Conservation (phyloP, 768 basidiomycete genomes). For the Pisolithus sp. region DNA sequence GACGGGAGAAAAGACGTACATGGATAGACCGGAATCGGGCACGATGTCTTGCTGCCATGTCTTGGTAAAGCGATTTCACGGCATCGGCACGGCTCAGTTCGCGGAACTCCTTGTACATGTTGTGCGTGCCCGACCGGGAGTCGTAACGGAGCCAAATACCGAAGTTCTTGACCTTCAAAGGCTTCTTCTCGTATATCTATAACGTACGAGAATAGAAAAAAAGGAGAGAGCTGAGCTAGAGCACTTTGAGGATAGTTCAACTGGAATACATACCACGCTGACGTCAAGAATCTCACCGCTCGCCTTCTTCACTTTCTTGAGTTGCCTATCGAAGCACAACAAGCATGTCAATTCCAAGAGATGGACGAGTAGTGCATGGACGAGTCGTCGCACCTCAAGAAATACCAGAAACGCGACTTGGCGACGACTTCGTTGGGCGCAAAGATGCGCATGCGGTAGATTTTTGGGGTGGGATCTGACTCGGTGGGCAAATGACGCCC, state of each 20-base stretch:
- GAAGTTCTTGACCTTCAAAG: constrained; percentile 98
- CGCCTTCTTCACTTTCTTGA: constrained; percentile 99
- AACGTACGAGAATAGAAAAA: constrained; percentile 32
- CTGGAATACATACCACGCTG: constrained; percentile 84
- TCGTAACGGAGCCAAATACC: constrained; percentile 87
- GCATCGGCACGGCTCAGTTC: constrained; percentile 92
- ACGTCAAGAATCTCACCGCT: constrained; percentile 98
- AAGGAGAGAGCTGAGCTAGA: constrained; percentile 59
- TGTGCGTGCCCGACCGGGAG: constrained; percentile 98
- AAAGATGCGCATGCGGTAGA: constrained; percentile 99
- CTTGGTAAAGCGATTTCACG: constrained; percentile 96
- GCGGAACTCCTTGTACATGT: constrained; percentile 99
- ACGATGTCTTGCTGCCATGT: constrained; percentile 99
- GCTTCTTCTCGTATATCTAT: constrained; percentile 97
- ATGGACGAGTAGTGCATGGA: neutral
- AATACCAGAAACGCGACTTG: constrained; percentile 99
- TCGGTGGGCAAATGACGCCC: constrained; percentile 96
- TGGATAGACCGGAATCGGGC: constrained; percentile 99
- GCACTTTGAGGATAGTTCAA: constrained; percentile 77
- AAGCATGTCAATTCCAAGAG: neutral
- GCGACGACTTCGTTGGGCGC: constrained; percentile 98
- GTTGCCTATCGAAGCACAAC: constrained; percentile 49
- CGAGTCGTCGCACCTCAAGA: constrained; percentile 67
- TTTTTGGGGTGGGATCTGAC: constrained; percentile 90
- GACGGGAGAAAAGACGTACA: constrained; percentile 41